Base-by-base conservation (phyloP, 2,329 filamentous ascomycete species). In the Clonostachys solani region DNA sequence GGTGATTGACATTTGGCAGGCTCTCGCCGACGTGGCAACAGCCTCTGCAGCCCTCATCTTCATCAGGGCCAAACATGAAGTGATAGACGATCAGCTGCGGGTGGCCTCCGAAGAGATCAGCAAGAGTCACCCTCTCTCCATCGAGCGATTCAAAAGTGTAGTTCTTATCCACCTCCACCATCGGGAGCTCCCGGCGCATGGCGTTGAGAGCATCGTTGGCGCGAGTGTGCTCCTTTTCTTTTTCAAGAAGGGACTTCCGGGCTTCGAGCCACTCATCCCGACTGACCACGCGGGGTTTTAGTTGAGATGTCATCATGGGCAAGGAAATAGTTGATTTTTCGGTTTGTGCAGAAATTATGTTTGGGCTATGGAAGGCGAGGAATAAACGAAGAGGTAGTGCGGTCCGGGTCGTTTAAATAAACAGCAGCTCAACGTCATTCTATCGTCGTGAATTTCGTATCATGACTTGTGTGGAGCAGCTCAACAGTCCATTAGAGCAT, bases 41-140 rank as follows among this genome's bases (percentile, higher is more conserved):
- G 6, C 66, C 68, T 15, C 55, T 49, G 48, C 70, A 74, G 23
- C 61, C 70, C 6, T 53, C 48, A 4, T 64, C 57, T 2, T 61
- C 54, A 4, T 57, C 51, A 3, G 68, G 66, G 1, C 51, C 56
- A 47, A 73, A 69, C 71, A 74, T 75, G 60, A 73, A 74, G 55
- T 74, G 70, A 52, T 73, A 73, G 35, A 75, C 49, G 41, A 71
- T 60, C 48, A 72, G 60, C 46, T 69, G 62, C 29, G 63, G 57
- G 29, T 60, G 59, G 44, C 55, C 57, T 6, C 55, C 54, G 44
- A 69, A 69, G 41, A 70, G 58, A 4, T 64, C 61, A 3, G 38
- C 8, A 17, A 69, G 53, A 2, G 52, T 56, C 23, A 56, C 41
- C 12, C 40, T 50, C 17, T 56, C 56, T 36, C 57, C 54, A 5